Evolutionary conservation across 179 eudicot genomes (phyloP), one percentile per base, ranked within the genome.

Genomic region (Amaranthus tricolor): DNA sequence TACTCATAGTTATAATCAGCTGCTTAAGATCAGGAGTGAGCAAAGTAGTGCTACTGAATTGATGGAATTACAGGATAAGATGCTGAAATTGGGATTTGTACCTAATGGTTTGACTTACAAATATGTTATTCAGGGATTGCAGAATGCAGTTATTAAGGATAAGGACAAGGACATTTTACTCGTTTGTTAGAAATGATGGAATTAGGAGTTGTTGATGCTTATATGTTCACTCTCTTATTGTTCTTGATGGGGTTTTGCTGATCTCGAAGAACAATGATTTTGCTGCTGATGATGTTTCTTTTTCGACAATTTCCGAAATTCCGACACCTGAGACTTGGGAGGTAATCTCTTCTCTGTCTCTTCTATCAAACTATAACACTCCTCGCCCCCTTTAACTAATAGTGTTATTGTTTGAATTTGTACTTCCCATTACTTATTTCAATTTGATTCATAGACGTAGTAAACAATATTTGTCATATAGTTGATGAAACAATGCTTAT

Each of bases 61-160:
- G 74, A 80, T 94, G 85, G 88, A 85, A 78, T 75, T 94, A 74
- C 94, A 94, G 77, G 88, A 88, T 68, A 89, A 83, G 71, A 85
- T 92, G 97, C 74, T 76, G 77, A 90, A 81, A 76, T 72, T 86
- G 71, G 98, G 98, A 11, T 92, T 78, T 74, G 63, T 61, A 15
- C 94, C 98, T 9, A 92, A 85, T 73, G 82, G 85, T 17, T 70
- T 81, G 82, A 84, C 94, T 43, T 85, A 87, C 77, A 90, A 85
- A 70, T 84, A 86, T 74, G 81, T 89, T 61, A 83, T 94, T 73
- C 82, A 82, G 65, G 96, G 91, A 45, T 55, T 94, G 69, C 79
- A 72, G 79, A 87, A 75, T 66, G 55, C 75, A 67, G 52, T 68
- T 52, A 68, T 44, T 66, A 74, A 76, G 72, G n/a, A n/a, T 66